phyloP scores from a whole-genome alignment of 148 eudicot species.

The Arbutus unedo region DNA sequence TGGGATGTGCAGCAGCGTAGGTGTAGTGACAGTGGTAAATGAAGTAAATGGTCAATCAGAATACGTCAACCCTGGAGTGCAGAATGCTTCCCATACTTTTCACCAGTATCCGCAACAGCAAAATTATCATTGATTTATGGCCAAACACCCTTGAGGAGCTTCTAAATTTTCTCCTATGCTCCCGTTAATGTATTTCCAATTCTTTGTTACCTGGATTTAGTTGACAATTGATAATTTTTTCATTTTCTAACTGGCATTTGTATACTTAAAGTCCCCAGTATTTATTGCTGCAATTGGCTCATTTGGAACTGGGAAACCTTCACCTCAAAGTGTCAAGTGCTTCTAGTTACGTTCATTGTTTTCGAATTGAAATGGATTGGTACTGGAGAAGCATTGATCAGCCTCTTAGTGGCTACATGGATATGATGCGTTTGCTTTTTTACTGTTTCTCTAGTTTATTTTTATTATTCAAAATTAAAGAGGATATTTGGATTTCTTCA shows the following conservation, averaged over 20 bases:
- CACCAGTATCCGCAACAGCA: constrained; percentile 27
- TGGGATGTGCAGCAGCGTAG: constrained; percentile 27
- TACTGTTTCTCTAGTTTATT: background rate
- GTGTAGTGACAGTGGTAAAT: constrained; percentile 28
- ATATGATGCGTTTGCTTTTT: background rate
- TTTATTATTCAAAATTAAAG: background rate
- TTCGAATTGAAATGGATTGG: background rate
- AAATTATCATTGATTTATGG: constrained; percentile 20
- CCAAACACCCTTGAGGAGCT: constrained; percentile 17
- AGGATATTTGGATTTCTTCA: background rate
- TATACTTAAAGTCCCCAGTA: background rate
- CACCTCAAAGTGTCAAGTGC: background rate
- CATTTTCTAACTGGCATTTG: background rate
- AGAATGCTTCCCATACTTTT: constrained; percentile 41
- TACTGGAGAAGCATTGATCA: constrained; percentile 8
- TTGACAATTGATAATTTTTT: background rate
- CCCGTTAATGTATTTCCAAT: constrained; percentile 18
- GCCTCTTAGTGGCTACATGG: background rate
- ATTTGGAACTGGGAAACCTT: background rate
- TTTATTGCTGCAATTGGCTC: constrained; percentile 12
- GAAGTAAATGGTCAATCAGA: constrained; percentile 31
- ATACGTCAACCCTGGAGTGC: constrained; percentile 42
- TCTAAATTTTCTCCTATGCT: constrained; percentile 14
- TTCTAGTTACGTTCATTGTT: background rate
- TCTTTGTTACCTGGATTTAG: constrained; percentile 11